These are phyloP conservation scores for Arthrobotrys megalospora DNA, from an alignment of 2,329 filamentous ascomycete genomes.

Conservation along the genomic window DNA sequence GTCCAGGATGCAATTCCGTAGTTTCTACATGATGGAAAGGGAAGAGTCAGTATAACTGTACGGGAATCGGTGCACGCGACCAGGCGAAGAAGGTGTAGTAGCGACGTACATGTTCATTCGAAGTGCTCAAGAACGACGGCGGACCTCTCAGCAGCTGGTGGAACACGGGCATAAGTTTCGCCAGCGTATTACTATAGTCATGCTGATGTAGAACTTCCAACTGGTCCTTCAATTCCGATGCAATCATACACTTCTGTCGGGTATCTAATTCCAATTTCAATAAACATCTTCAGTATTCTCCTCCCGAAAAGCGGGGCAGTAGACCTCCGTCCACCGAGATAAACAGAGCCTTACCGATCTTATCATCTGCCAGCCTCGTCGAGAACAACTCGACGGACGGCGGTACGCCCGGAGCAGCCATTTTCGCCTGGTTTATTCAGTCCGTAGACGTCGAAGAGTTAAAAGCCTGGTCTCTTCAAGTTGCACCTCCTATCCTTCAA, in stretches of 20 bases:
- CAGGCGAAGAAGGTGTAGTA: background rate
- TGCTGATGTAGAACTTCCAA: constrained; percentile 86
- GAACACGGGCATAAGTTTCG: constrained; percentile 91
- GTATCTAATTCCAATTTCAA: constrained; percentile 74
- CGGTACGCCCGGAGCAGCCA: constrained; percentile 50
- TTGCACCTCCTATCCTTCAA: constrained; percentile 14
- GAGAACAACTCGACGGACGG: constrained; percentile 61
- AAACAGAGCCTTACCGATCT: constrained; percentile 51
- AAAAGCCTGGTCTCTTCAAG: background rate
- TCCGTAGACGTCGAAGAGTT: constrained; percentile 3
- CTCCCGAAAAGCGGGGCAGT: background rate
- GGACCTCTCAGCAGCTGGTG: constrained; percentile 85
- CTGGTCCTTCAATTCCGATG: constrained; percentile 88
- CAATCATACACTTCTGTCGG: constrained; percentile 84
- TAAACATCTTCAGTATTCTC: background rate
- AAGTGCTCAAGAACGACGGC: constrained; percentile 91
- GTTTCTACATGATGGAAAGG: constrained; percentile 74
- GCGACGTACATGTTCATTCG: constrained; percentile 81
- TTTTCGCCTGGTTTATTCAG: constrained; percentile 7
- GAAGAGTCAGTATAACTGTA: constrained; percentile 26
- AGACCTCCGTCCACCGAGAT: background rate
- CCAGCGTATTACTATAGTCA: constrained; percentile 84
- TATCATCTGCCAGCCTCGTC: constrained; percentile 60
- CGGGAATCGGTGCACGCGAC: constrained; percentile 18
- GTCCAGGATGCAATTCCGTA: constrained; percentile 93